Percentiles rank a stretch among this genome's conserved stretches.
Evolutionary conservation across 2,329 filamentous ascomycete species (phyloP).

Genomic region (Neoarthrinium moseri): DNA sequence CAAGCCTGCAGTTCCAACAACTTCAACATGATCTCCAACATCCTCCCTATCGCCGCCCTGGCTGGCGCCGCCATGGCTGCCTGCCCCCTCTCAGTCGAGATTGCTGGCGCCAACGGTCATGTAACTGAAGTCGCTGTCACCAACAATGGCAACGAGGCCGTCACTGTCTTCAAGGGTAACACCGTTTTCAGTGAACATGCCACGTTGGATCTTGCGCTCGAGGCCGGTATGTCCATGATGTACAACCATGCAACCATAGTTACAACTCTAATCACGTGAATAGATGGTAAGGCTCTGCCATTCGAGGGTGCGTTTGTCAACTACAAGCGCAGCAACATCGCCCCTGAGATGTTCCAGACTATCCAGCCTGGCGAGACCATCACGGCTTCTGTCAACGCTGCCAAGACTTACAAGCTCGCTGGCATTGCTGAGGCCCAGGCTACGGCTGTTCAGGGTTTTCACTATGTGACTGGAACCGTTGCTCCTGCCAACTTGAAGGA

Average conservation of each 20-base stretch:
- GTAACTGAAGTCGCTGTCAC: slow-evolving; percentile 3
- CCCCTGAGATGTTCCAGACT: slow-evolving; percentile 7
- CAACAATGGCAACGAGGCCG: slow-evolving; percentile 7
- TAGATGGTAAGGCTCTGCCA: slow-evolving; percentile 5
- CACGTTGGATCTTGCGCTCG: slow-evolving; percentile 5
- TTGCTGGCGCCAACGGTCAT: slow-evolving; percentile 1
- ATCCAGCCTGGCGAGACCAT: slow-evolving; percentile 7
- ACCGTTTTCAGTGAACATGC: slow-evolving; percentile 6
- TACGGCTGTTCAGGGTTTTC: slow-evolving; percentile 5
- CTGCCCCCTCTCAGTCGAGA: slow-evolving; percentile 7
- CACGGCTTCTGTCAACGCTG: slow-evolving; percentile 3
- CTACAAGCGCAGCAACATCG: slow-evolving; percentile 5
- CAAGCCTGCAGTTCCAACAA: not conserved
- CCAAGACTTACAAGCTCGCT: slow-evolving; percentile 10
- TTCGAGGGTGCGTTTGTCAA: slow-evolving; percentile 8
- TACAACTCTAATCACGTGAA: not conserved
- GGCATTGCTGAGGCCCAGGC: slow-evolving; percentile 5
- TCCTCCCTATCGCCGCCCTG: slow-evolving; percentile 3
- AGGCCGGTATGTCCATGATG: not conserved
- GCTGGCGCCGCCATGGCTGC: slow-evolving; percentile 7
- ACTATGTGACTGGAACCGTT: not conserved
- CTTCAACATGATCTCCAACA: slow-evolving; percentile 5
- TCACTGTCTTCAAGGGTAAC: slow-evolving; percentile 10
- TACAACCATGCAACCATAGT: not conserved
- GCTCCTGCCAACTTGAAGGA: not conserved